These are phyloP conservation scores for Rhytidhysteron rufulum DNA, from an alignment of 2,329 filamentous ascomycete species.

Conservation along the genomic window DNA sequence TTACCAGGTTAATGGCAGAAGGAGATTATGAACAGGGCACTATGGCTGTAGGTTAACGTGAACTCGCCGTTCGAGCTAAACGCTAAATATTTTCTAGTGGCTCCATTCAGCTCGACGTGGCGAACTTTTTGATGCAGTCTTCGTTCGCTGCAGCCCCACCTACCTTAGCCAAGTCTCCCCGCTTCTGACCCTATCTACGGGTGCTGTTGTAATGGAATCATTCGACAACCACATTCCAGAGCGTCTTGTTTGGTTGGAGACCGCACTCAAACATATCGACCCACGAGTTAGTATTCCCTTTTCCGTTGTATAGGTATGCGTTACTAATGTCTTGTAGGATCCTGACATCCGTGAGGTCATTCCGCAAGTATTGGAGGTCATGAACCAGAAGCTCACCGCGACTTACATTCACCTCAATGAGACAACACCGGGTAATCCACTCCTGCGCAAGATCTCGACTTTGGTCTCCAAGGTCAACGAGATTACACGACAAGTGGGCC, in stretches of 20 bases:
- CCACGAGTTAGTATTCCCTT: no score
- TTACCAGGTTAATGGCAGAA: constrained; percentile 60
- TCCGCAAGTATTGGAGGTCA: constrained; percentile 57
- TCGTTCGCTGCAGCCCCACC: constrained; percentile 54
- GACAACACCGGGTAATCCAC: constrained; percentile 48
- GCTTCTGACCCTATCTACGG: constrained; percentile 58
- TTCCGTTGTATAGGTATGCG: constrained; percentile 15
- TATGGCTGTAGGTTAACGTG: constrained; percentile 29
- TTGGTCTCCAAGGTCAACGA: constrained; percentile 37
- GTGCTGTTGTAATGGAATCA: constrained; percentile 57
- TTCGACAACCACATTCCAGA: constrained; percentile 51
- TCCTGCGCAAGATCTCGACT: constrained; percentile 49
- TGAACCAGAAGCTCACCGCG: constrained; percentile 54
- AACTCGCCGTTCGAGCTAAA: not conserved
- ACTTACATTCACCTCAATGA: constrained; percentile 56
- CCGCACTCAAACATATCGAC: constrained; percentile 53
- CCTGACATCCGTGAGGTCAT: constrained; percentile 54
- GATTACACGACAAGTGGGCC: constrained; percentile 2
- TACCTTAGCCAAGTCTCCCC: constrained; percentile 55
- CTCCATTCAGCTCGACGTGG: constrained; percentile 58
- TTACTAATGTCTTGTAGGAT: constrained; percentile 41
- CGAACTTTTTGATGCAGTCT: constrained; percentile 60
- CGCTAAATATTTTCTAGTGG: constrained; percentile 41
- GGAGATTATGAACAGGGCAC: constrained; percentile 48
- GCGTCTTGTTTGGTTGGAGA: constrained; percentile 57